Percentiles rank a stretch among this genome's conserved stretches.
These are phyloP conservation scores for Coemansia sp. DNA, from an alignment of 192 early-diverging fungal genomes.

Conservation along the genomic window DNA sequence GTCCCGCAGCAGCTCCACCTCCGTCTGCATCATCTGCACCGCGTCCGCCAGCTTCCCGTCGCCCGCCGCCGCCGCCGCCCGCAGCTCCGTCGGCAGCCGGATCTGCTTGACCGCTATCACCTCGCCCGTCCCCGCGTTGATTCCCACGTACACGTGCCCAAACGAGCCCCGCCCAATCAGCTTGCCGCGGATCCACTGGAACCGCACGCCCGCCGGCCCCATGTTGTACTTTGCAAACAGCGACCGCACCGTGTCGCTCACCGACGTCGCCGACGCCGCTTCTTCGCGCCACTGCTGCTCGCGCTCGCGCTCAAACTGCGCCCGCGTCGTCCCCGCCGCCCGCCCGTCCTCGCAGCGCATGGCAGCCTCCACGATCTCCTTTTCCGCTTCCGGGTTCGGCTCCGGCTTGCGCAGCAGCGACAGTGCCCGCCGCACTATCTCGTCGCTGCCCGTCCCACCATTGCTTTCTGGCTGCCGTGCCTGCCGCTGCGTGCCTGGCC, in stretches of 20 bases:
- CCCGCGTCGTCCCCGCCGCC: conserved; percentile 38
- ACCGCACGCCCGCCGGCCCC: conserved; percentile 42
- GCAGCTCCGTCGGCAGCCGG: conserved; percentile 54
- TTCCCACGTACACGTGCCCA: conserved; percentile 72
- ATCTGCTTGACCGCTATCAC: conserved; percentile 86
- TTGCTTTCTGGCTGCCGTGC: background rate
- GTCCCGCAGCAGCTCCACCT: conserved; percentile 72
- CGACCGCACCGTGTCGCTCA: conserved; percentile 37
- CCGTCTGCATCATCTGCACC: conserved; percentile 63
- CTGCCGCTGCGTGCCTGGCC: conserved; percentile 15
- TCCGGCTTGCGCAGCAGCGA: conserved; percentile 50
- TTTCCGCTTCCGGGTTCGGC: conserved; percentile 47
- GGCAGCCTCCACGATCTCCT: conserved; percentile 49
- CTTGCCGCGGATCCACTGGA: conserved; percentile 72
- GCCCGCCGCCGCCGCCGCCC: conserved; percentile 11
- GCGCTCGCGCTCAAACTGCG: conserved; percentile 45
- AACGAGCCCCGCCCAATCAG: conserved; percentile 84
- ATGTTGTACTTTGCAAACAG: conserved; percentile 45
- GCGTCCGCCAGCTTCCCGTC: conserved; percentile 26
- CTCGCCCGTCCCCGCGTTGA: conserved; percentile 70
- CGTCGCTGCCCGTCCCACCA: conserved; percentile 8
- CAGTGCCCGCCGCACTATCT: conserved; percentile 50
- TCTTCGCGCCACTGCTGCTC: conserved; percentile 16
- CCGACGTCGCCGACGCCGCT: background rate
- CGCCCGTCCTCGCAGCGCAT: conserved; percentile 37